Conservation (phyloP, 1,139 yeast species). For the Debaryomyces robertsiae region DNA sequence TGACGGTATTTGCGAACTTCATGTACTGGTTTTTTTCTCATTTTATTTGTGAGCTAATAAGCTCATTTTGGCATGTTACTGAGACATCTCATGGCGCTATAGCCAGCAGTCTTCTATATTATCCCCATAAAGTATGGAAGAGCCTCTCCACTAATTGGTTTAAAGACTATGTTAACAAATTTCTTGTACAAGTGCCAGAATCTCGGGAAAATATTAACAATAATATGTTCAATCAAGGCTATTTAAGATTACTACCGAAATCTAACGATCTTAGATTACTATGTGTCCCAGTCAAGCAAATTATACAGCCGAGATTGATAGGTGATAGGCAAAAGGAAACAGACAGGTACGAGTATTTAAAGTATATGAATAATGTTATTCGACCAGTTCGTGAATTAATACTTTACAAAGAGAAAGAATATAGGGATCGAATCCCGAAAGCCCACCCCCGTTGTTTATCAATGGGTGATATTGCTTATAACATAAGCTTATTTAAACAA, state of each 20-base stretch:
- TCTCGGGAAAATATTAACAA: constrained; percentile 11
- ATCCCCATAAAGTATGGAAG: constrained; percentile 64
- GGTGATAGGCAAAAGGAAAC: constrained; percentile 12
- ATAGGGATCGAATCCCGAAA: constrained; percentile 3
- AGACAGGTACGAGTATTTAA: constrained; percentile 20
- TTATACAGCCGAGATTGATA: constrained; percentile 14
- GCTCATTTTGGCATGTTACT: constrained; percentile 68
- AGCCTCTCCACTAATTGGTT: constrained; percentile 44
- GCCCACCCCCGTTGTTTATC: constrained; percentile 31
- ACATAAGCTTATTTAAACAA: constrained; percentile 20
- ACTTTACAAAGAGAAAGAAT: constrained; percentile 14
- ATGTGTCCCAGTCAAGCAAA: constrained; percentile 51
- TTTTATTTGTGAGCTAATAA: constrained; percentile 51
- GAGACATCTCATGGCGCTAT: constrained; percentile 47
- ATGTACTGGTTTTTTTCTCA: constrained; percentile 59
- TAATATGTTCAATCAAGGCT: constrained; percentile 33
- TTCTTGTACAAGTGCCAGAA: constrained; percentile 22
- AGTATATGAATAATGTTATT: constrained; percentile 22
- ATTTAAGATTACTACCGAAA: constrained; percentile 57
- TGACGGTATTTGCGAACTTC: constrained; percentile 39
- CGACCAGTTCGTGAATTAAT: constrained; percentile 27
- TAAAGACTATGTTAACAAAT: constrained; percentile 35
- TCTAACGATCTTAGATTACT: constrained; percentile 57
- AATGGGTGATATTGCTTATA: constrained; percentile 28
- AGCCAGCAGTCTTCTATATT: constrained; percentile 35